Conservation (phyloP, 257 asterid species). For the Jacaranda mimosifolia region DNA sequence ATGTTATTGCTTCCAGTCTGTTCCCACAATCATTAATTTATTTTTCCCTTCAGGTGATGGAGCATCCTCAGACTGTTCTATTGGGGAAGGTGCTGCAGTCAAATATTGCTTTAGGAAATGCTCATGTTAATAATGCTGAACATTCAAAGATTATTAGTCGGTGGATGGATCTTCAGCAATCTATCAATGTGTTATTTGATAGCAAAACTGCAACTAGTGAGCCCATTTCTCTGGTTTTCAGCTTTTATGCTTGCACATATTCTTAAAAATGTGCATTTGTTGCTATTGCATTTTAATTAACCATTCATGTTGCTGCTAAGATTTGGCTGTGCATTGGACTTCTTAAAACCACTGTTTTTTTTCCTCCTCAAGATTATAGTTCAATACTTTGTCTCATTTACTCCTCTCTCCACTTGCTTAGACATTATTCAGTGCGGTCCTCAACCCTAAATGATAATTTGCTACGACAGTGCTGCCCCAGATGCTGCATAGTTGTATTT, state of each 20-base stretch:
- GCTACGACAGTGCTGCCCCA: background rate
- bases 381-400: background rate
- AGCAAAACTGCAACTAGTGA: conserved; percentile 79
- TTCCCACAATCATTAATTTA: background rate
- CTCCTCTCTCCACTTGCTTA: background rate
- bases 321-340: background rate
- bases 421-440: background rate
- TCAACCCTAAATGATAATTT: background rate
- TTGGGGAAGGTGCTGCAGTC: conserved; percentile 84
- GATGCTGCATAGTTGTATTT: conserved; percentile 4
- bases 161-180: conserved; percentile 96
- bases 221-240: conserved; percentile 42
- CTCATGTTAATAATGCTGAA: conserved; percentile 61
- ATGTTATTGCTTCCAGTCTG: conserved; percentile 22
- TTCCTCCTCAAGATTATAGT: background rate
- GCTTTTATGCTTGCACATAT: conserved; percentile 31
- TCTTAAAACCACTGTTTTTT: background rate
- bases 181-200: conserved; percentile 77
- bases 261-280: conserved; percentile 14
- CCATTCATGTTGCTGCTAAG: background rate
- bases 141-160: conserved; percentile 64
- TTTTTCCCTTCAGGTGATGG: conserved; percentile 73
- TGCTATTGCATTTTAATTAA: background rate
- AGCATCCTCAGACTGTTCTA: conserved; percentile 86
- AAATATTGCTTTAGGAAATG: conserved; percentile 78